These are phyloP conservation scores for Pythium plurisporium DNA, from an alignment of 352 stramenopile genomes.

Conservation along the genomic window DNA sequence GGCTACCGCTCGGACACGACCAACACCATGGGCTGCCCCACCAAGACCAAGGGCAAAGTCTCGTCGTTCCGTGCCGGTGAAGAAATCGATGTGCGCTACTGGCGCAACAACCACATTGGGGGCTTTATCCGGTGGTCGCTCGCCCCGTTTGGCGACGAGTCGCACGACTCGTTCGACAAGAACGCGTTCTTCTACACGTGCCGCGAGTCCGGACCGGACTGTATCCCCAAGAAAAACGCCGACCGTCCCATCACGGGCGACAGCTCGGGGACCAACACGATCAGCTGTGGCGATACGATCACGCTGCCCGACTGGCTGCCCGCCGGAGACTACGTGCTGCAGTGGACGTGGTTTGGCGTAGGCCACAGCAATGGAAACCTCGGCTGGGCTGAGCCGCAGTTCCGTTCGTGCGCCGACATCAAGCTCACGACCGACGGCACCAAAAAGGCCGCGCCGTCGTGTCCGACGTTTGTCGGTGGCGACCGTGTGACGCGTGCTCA, in stretches of 20 bases:
- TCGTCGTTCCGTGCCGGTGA: conserved; percentile 11
- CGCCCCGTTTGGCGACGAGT: conserved; percentile 19
- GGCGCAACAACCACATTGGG: conserved; percentile 32
- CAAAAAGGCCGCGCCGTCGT: neutral
- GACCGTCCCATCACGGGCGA: conserved; percentile 7
- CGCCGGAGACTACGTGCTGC: conserved; percentile 19
- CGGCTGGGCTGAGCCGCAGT: conserved; percentile 14
- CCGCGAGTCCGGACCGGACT: conserved; percentile 24
- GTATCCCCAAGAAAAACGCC: conserved; percentile 9
- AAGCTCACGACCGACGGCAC: conserved; percentile 8
- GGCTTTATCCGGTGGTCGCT: conserved; percentile 30
- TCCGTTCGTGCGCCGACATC: conserved; percentile 18
- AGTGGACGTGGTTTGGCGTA: conserved; percentile 18
- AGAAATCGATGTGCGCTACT: conserved; percentile 25
- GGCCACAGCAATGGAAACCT: conserved; percentile 13
- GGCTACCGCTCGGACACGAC: neutral
- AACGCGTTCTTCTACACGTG: conserved; percentile 30
- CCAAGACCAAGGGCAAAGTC: conserved; percentile 11
- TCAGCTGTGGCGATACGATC: conserved; percentile 20
- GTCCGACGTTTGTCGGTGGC: conserved; percentile 18
- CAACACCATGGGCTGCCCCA: conserved; percentile 4
- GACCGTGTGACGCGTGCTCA: conserved; percentile 11
- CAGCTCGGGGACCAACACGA: neutral
- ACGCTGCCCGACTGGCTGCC: conserved; percentile 18
- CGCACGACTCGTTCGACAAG: conserved; percentile 19